Conservation (phyloP, 2,329 filamentous ascomycete genomes). For the Cephalotrichum gorgonifer region DNA sequence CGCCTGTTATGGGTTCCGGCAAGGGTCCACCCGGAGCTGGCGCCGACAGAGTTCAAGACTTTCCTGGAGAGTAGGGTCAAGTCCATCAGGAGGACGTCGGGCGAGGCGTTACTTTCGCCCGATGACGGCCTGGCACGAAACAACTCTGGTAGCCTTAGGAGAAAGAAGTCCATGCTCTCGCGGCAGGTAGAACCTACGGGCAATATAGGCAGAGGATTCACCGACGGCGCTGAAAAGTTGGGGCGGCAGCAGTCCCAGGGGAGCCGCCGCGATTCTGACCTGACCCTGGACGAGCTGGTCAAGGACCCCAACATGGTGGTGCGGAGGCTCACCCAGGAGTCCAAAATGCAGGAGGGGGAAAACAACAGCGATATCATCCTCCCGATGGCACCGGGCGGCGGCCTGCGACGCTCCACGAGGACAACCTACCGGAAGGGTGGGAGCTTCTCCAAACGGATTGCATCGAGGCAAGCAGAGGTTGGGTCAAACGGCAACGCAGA, state of each 20-base stretch:
- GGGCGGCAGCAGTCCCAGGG: constrained; percentile 56
- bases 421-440: constrained; percentile 83
- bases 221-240: constrained; percentile 74
- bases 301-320: constrained; percentile 67
- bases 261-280: constrained; percentile 24
- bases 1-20: constrained; percentile 93
- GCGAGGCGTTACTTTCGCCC: constrained; percentile 51
- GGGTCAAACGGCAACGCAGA: constrained; percentile 20
- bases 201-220: constrained; percentile 47
- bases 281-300: constrained; percentile 73
- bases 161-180: constrained; percentile 95
- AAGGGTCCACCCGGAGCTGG: constrained; percentile 84
- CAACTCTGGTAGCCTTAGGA: constrained; percentile 54
- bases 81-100: constrained; percentile 75
- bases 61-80: constrained; percentile 92
- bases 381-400: constrained; percentile 65
- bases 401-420: constrained; percentile 77
- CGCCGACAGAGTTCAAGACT: constrained; percentile 91
- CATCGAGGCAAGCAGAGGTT: constrained; percentile 19
- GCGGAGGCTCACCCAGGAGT: constrained; percentile 54
- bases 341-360: constrained; percentile 32
- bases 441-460: constrained; percentile 68
- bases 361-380: constrained; percentile 60
- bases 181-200: constrained; percentile 72
- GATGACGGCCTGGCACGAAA: constrained; percentile 26